These are phyloP conservation scores for Phlebopus sp. DNA, from an alignment of 1,284 basidiomycete species.

Conservation along the genomic window DNA sequence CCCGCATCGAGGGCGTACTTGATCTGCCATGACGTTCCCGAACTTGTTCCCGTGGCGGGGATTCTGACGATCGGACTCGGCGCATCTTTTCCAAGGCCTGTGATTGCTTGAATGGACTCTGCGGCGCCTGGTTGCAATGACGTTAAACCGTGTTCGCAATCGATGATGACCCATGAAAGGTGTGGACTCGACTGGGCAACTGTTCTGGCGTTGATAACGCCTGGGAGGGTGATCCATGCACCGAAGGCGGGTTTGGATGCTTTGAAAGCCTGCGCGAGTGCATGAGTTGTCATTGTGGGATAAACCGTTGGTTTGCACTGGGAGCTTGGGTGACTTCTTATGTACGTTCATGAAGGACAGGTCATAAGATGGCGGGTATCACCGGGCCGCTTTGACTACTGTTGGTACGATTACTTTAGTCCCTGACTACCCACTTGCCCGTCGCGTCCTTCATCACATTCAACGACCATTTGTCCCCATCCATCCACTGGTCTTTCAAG, in stretches of 20 bases:
- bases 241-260: constrained; percentile 61
- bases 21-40: constrained; percentile 62
- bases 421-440: constrained; percentile 11
- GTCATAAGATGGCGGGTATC: constrained; percentile 10
- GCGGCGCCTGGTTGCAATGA: constrained; percentile 52
- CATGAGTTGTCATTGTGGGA: constrained; percentile 37
- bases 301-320: not conserved
- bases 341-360: not conserved
- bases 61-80: constrained; percentile 59
- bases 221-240: constrained; percentile 64
- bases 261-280: constrained; percentile 48
- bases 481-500: constrained; percentile 44
- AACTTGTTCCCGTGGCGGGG: constrained; percentile 54
- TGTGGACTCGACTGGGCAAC: constrained; percentile 53
- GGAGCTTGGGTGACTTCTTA: constrained; percentile 5
- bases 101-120: constrained; percentile 52
- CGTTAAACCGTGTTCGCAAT: constrained; percentile 65
- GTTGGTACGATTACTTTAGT: too few relatives aligned
- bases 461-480: constrained; percentile 39
- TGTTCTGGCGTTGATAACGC: constrained; percentile 51
- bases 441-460: constrained; percentile 31
- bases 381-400: constrained; percentile 13
- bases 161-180: constrained; percentile 60
- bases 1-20: constrained; percentile 66
- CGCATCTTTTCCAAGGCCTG: constrained; percentile 38